These are phyloP conservation scores for Nyctanthes arbortristis DNA, from an alignment of 257 asterid species.

Conservation along the genomic window DNA sequence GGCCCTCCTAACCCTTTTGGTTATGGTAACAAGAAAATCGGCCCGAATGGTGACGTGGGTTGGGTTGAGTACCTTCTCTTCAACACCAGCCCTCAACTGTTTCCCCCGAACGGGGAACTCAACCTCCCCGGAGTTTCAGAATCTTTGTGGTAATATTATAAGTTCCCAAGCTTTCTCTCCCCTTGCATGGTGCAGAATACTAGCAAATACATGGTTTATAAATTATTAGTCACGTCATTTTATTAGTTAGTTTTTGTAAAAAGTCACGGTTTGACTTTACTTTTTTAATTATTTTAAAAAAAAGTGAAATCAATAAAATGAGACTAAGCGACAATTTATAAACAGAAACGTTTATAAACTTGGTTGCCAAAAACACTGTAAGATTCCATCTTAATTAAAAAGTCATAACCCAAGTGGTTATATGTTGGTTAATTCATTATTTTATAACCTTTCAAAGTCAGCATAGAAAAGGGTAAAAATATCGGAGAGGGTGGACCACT, in stretches of 20 bases:
- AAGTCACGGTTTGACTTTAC: too few relatives aligned
- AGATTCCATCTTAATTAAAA: too few relatives aligned
- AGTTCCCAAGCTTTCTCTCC: background rate
- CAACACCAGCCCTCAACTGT: conserved; percentile 30
- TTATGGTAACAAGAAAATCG: conserved; percentile 53
- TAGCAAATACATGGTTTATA: background rate
- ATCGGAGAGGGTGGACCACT: too few relatives aligned
- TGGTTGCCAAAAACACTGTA: too few relatives aligned
- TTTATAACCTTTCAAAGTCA: too few relatives aligned
- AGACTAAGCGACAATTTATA: too few relatives aligned
- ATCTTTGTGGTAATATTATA: conserved; percentile 28
- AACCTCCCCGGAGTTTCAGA: conserved; percentile 33
- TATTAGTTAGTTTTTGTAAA: too few relatives aligned
- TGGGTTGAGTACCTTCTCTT: conserved; percentile 58
- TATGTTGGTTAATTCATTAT: too few relatives aligned
- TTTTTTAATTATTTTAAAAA: background rate
- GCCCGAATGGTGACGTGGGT: conserved; percentile 55
- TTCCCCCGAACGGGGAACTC: conserved; percentile 15
- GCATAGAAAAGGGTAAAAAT: too few relatives aligned
- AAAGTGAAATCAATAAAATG: too few relatives aligned
- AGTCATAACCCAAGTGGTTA: too few relatives aligned
- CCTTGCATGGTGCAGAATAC: conserved; percentile 1
- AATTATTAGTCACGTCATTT: background rate
- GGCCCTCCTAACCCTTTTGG: conserved; percentile 52
- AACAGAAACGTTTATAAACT: too few relatives aligned